Evolutionary conservation across 2,329 filamentous ascomycete genomes (phyloP).

Genomic region (Parastagonospora avenae): DNA sequence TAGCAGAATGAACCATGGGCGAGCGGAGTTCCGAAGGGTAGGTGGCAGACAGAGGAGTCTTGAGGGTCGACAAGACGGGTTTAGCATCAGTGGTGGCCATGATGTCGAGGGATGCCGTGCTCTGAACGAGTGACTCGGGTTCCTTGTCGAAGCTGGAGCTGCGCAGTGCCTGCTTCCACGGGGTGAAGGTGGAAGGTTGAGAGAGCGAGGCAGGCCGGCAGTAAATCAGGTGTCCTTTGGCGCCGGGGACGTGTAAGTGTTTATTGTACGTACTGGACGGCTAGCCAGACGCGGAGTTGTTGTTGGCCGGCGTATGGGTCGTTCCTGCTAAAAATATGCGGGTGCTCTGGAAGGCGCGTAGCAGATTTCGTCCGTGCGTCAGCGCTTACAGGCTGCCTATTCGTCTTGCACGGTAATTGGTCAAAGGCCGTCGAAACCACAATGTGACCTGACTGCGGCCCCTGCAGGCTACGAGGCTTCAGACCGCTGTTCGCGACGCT

Average conservation of each 20-base stretch:
- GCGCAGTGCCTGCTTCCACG: slow-evolving; percentile 37
- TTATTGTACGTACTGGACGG: slow-evolving; percentile 37
- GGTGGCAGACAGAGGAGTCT: slow-evolving; percentile 66
- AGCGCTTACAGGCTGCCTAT: slow-evolving; percentile 13
- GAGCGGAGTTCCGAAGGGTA: slow-evolving; percentile 63
- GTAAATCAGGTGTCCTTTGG: slow-evolving; percentile 25
- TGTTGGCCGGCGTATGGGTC: slow-evolving; percentile 40
- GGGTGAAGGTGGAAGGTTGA: slow-evolving; percentile 25
- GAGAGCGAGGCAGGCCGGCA: slow-evolving; percentile 33
- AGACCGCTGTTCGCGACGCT: slow-evolving; percentile 18
- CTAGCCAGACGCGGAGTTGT: slow-evolving; percentile 37
- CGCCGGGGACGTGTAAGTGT: slow-evolving; percentile 33
- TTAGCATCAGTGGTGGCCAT: slow-evolving; percentile 50
- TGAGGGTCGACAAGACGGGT: slow-evolving; percentile 49
- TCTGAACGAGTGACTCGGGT: slow-evolving; percentile 38
- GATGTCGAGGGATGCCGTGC: slow-evolving; percentile 27
- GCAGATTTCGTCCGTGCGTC: slow-evolving; percentile 24
- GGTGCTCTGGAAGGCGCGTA: slow-evolving; percentile 18
- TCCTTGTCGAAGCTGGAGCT: slow-evolving; percentile 25
- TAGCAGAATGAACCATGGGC: slow-evolving; percentile 61
- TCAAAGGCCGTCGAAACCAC: slow-evolving; percentile 33
- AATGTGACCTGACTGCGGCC: slow-evolving; percentile 44
- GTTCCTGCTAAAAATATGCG: slow-evolving; percentile 37
- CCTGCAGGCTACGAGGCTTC: slow-evolving; percentile 38
- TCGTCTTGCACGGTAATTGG: slow-evolving; percentile 20